Conservation (phyloP, 768 basidiomycete genomes). For the Hygrophorus pudorinus region DNA sequence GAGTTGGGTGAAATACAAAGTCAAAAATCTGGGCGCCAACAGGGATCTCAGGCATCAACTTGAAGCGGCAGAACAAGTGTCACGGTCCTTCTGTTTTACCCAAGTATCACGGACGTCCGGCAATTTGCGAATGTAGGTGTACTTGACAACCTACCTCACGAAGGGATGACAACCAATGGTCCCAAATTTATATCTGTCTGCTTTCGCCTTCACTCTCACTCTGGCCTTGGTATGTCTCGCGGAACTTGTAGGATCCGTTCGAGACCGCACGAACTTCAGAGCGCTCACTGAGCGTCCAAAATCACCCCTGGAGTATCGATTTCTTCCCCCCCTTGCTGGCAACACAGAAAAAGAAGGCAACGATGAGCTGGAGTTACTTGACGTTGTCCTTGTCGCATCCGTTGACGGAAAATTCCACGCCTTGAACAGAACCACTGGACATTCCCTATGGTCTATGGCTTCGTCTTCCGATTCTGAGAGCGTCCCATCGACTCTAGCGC, state of each 20-base stretch:
- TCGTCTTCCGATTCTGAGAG: constrained; percentile 36
- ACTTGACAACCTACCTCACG: background rate
- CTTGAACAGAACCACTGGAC: constrained; percentile 77
- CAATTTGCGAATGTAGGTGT: background rate
- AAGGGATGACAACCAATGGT: constrained; percentile 27
- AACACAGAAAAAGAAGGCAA: constrained; percentile 13
- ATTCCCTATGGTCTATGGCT: constrained; percentile 82
- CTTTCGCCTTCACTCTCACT: constrained; percentile 17
- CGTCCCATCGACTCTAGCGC: constrained; percentile 48
- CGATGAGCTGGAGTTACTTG: constrained; percentile 54
- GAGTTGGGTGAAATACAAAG: constrained; percentile 73
- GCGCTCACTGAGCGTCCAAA: constrained; percentile 19
- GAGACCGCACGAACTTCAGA: constrained; percentile 10
- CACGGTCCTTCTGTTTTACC: background rate
- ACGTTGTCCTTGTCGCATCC: constrained; percentile 83
- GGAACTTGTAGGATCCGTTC: constrained; percentile 18
- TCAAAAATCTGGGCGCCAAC: constrained; percentile 82
- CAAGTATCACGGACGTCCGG: background rate
- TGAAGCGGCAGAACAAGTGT: background rate
- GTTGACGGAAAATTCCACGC: constrained; percentile 95
- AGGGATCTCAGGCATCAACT: constrained; percentile 49
- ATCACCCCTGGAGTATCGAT: constrained; percentile 11
- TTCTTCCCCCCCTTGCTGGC: constrained; percentile 11
- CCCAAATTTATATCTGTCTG: constrained; percentile 16
- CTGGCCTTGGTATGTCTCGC: constrained; percentile 18